Evolutionary conservation across 768 basidiomycete genomes (phyloP), one percentile per base, ranked within the genome.

Genomic region (Calocybe cyanea): DNA sequence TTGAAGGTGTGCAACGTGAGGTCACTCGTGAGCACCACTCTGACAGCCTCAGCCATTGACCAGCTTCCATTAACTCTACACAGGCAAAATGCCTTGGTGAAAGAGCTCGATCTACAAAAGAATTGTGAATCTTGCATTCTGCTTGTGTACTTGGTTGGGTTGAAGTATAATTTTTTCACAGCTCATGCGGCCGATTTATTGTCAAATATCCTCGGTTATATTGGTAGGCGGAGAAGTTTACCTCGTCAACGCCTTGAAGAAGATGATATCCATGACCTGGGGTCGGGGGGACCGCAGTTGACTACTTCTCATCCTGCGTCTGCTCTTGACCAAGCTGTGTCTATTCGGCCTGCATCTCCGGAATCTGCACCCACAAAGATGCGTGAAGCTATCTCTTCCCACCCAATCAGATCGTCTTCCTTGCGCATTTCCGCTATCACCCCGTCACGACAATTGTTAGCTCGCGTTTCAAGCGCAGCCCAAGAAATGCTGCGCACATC

Each of bases 31-130:
- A 33, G 39, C 43, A 35, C 14, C 14, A 39, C 41, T 25, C 25
- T 34, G 41, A 43, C 41, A 25, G 30, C 19, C 46, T 41, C 24
- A 92, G 89, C 83, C 38, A 72, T 91, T 41, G 86, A 89, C 48
- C 86, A 90, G 59, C 64, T 92, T 7, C 90, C 90, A 0, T 65
- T 89, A 43, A 81, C 84, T 20, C 61, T 92, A 17, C 81, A 85
- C 48, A 72, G 90, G 35, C 82, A 84, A 42, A 82, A 81, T 56
- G 72, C 75, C 23, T 68, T 92, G 23, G 75, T 90, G 63, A 69
- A 72, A 6, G 88, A 92, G 60, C 67, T 90, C 28, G 90, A 92
- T 53, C 70, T 80, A 45, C 81, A 87, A 59, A 70, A 75, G 28
- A 64, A 73, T 33, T 66, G 87, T 86, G 40, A 35, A 71, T 53